Base-by-base conservation (phyloP, 495 filamentous ascomycete genomes). In the Cryomyces minteri region DNA sequence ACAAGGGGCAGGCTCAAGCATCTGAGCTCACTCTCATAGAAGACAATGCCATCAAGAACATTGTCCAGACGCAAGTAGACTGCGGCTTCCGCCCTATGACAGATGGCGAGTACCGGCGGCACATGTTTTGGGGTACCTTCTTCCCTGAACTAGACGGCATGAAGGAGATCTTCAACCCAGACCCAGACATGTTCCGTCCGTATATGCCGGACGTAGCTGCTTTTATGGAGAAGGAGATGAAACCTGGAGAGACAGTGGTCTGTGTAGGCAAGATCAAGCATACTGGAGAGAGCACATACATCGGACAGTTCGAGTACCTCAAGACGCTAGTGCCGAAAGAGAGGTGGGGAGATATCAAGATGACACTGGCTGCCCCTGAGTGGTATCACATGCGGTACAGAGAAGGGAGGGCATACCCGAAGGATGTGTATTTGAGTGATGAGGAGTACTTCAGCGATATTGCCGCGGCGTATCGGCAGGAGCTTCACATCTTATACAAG, bases 201-300 rank as follows among this genome's bases (percentile, higher is more conserved):
- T 86, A 86, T 54, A 77, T 85, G 47, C 84, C 84, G 7, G 82
- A 88, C 54, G 76, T 90, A 45, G 77, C 80, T 29, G 81, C 76
- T 31, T 79, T 88, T 62, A 66, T 72, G 6, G 77, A 81, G 54
- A 65, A 65, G n/a, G 72, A 75, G 48, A 70, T 81, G 58, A 82
- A 82, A 67, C 80, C 81, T 5, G 78, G 75, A 31, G 80, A 85
- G 59, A 77, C 70, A 6, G 79, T 84, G 37, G 60, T 88, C 46
- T 84, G 82, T 51, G 79, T 60, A 14, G 56, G 65, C n/a, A 70
- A 62, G 39, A 66, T 65, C 14, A 39, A 46, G 18, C 59, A 62
- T 41, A 60, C 53, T 14, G 59, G 59, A 5, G 32, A 54, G 41
- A 49, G 46, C 43, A 55, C 55, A 51, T 76, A 78, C 54, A 66